These are phyloP conservation scores for Dendrobium nobile DNA, from an alignment of 106 monocot genomes.

Conservation along the genomic window DNA sequence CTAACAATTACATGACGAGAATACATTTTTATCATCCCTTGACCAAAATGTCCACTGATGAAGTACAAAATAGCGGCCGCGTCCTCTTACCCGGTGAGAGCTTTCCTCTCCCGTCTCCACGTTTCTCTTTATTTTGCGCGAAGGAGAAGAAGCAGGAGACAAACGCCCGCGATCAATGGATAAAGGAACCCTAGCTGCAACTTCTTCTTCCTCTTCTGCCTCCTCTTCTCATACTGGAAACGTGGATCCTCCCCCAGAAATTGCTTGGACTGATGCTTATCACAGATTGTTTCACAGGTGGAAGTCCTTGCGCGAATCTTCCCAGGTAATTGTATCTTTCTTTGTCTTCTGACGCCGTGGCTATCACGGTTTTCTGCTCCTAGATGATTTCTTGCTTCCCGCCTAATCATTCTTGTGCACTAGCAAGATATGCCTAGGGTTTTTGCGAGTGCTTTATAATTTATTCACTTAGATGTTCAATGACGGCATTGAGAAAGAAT, in stretches of 20 bases:
- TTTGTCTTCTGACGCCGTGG: background rate
- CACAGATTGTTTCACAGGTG: slow-evolving; percentile 22
- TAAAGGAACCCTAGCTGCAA: slow-evolving; percentile 4
- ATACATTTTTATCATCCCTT: no score
- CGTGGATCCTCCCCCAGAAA: slow-evolving; percentile 35
- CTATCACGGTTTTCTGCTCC: background rate
- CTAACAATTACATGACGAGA: background rate
- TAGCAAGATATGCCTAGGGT: background rate
- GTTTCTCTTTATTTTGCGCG: background rate
- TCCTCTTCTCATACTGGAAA: slow-evolving; percentile 5
- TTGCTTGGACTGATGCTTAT: slow-evolving; percentile 46
- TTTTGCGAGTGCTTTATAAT: background rate
- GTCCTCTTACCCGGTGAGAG: background rate
- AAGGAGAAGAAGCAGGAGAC: background rate
- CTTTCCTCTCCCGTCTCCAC: background rate
- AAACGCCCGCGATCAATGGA: slow-evolving; percentile 1
- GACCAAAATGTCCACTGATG: background rate
- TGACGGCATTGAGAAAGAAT: background rate
- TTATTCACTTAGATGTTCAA: background rate
- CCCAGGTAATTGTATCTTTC: slow-evolving; percentile 22
- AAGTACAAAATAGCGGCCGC: background rate
- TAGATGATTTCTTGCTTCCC: background rate
- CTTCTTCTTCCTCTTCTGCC: slow-evolving; percentile 12
- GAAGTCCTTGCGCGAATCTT: slow-evolving; percentile 22
- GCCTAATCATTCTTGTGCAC: background rate